Evolutionary conservation across 1,139 yeast genomes (phyloP).

Genomic region (Debaryomyces sp.): DNA sequence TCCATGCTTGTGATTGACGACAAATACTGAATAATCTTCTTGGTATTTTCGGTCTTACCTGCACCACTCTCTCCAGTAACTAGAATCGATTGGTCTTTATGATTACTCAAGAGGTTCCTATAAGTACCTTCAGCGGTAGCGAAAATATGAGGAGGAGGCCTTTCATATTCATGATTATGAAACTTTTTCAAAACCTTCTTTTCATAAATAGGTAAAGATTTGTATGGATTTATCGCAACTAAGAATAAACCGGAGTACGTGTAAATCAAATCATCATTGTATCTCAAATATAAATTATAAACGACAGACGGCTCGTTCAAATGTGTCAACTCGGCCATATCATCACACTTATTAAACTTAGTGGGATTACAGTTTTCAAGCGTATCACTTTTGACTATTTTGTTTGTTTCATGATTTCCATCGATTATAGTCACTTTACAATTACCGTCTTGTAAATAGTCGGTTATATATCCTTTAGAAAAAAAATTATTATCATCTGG

Average conservation of each 20-base stretch:
- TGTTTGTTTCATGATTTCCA: slow-evolving; percentile 40
- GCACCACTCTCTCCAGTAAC: slow-evolving; percentile 99
- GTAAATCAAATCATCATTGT: slow-evolving; percentile 77
- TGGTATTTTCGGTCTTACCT: slow-evolving; percentile 97
- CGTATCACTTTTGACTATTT: slow-evolving; percentile 42
- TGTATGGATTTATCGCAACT: slow-evolving; percentile 95
- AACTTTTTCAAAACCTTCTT: slow-evolving; percentile 57
- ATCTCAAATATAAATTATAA: slow-evolving; percentile 76
- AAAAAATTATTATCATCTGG: slow-evolving; percentile 70
- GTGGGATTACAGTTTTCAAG: slow-evolving; percentile 82
- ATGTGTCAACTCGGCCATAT: slow-evolving; percentile 94
- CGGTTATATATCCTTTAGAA: slow-evolving; percentile 67
- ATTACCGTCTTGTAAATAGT: slow-evolving; percentile 51
- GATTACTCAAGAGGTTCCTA: slow-evolving; percentile 68
- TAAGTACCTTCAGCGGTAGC: slow-evolving; percentile 91
- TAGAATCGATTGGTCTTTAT: slow-evolving; percentile 82
- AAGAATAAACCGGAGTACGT: slow-evolving; percentile 81
- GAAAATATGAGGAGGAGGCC: slow-evolving; percentile 82
- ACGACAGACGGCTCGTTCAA: slow-evolving; percentile 94
- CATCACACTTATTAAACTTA: slow-evolving; percentile 89
- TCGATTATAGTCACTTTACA: slow-evolving; percentile 56
- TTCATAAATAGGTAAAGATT: slow-evolving; percentile 73
- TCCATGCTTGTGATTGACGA: slow-evolving; percentile 63
- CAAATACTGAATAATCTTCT: slow-evolving; percentile 88
- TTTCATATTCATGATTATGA: slow-evolving; percentile 47